Evolutionary conservation across 371 early-diverging fungal genomes (phyloP).

Genomic region (Apophysomyces trapeziformis): DNA sequence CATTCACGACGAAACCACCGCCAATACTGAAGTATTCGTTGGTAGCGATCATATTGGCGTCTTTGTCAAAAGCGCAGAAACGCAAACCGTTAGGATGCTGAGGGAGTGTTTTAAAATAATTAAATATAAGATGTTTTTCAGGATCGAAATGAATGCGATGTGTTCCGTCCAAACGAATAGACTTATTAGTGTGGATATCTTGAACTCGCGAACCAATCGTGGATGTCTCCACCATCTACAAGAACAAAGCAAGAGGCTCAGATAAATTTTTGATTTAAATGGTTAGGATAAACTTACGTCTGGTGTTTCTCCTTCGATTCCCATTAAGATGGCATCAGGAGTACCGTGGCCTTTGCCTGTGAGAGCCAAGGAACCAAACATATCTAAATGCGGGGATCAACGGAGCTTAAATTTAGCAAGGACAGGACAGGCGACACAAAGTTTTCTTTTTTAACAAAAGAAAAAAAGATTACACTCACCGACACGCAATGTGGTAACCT

Average conservation of each 20-base stretch:
- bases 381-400: slow-evolving; percentile 50
- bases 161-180: slow-evolving; percentile 74
- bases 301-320: slow-evolving; percentile 83
- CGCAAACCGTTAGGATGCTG: slow-evolving; percentile 97
- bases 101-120: slow-evolving; percentile 84
- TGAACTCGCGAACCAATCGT: slow-evolving; percentile 79
- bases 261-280: background rate
- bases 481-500: slow-evolving; percentile 73
- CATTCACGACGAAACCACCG: slow-evolving; percentile 96
- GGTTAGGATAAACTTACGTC: slow-evolving; percentile 8
- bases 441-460: background rate
- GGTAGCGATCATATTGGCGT: slow-evolving; percentile 84
- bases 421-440: background rate
- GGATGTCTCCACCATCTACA: slow-evolving; percentile 70
- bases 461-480: slow-evolving; percentile 30
- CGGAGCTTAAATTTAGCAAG: background rate
- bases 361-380: slow-evolving; percentile 93
- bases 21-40: slow-evolving; percentile 96
- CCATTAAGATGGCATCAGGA: slow-evolving; percentile 88
- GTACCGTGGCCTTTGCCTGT: slow-evolving; percentile 97
- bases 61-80: slow-evolving; percentile 82
- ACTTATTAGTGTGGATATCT: slow-evolving; percentile 71
- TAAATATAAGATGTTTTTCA: slow-evolving; percentile 83
- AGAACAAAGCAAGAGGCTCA: no score
- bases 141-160: slow-evolving; percentile 84